Percentiles rank a stretch among this genome's conserved stretches.
These are phyloP conservation scores for Mortierella sp. DNA, from an alignment of 371 early-diverging fungal species.

Conservation along the genomic window DNA sequence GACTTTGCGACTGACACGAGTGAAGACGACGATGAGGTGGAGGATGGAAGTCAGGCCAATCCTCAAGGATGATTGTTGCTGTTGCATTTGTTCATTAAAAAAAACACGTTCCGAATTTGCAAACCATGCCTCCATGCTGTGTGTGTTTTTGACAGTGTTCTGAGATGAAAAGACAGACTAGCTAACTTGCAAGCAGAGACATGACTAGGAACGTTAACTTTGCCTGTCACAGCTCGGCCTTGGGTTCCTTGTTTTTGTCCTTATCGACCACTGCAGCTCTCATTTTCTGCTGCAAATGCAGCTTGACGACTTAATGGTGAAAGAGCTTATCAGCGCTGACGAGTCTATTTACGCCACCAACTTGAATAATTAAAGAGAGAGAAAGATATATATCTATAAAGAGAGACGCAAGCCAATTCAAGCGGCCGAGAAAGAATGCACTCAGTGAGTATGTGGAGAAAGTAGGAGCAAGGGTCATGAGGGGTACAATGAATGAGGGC, in stretches of 20 bases:
- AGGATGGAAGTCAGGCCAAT: neutral
- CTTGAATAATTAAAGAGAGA: too few species aligned
- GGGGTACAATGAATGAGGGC: neutral
- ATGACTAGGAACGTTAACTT: too few species aligned
- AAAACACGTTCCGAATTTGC: neutral
- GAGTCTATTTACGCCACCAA: neutral
- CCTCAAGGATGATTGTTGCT: neutral
- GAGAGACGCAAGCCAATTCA: neutral
- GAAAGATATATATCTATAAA: too few species aligned
- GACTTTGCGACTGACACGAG: constrained; percentile 18
- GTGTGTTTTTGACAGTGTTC: too few species aligned
- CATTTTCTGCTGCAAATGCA: too few species aligned
- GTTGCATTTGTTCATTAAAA: neutral
- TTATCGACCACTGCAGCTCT: too few species aligned
- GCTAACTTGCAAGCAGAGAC: too few species aligned
- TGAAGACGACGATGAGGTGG: constrained; percentile 15
- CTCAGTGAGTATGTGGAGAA: neutral
- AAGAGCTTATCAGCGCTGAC: too few species aligned
- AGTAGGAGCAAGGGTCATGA: neutral
- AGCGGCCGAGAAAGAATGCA: neutral
- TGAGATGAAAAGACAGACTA: neutral
- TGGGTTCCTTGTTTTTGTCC: too few species aligned
- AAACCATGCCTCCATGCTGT: neutral
- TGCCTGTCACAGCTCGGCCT: too few species aligned
- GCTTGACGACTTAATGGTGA: too few species aligned